Evolutionary conservation across 192 early-diverging fungal species (phyloP), one percentile per base, ranked within the genome.

Genomic region (Gamsiella multidivaricata): DNA sequence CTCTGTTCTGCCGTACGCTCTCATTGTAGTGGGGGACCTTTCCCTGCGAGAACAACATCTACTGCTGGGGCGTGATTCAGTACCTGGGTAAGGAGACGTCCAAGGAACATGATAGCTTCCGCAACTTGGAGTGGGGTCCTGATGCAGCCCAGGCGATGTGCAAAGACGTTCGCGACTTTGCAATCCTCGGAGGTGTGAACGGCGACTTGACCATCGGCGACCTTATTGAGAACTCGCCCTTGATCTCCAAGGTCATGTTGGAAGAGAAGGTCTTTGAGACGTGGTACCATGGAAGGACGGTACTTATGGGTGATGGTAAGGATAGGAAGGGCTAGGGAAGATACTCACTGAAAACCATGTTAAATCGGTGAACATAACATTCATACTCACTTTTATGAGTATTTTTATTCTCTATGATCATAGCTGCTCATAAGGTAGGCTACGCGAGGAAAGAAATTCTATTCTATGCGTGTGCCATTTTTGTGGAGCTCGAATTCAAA

Each of bases 201-300:
- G 41, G 47, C 1, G 23, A 12, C 0, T 46, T 61, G 17, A 66
- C 42, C 0, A 33, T 75, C 3, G 64, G 63, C 0, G 50, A 45
- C 7, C 26, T 75, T 17, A 60, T 75, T 42, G 63, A 66, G n/a
- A 28, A 42, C 1, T 66, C 71, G 2, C 63, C 71, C 1, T 29
- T 46, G n/a, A 64, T 60, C 5, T 54, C 71, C 15, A 75, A 66
- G n/a, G 71, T 66, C 14, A 61, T 54, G 64, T 18, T 61, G 11
- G 71, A 75, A 4, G 72, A 75, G n/a, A 66, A 75, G 33, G 57
- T 75, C 26, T 75, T 75, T 61, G 39, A 54, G 3, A 75, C 71
- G 0, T 75, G n/a, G n/a, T n/a, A n/a, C n/a, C n/a, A n/a, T n/a
- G n/a, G n/a, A n/a, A n/a, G n/a, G n/a, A n/a, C n/a, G 71, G 71